Percentiles rank a stretch among this genome's conserved stretches.
These are phyloP conservation scores for Agaricus blazei DNA, from an alignment of 768 basidiomycete species.

Conservation along the genomic window DNA sequence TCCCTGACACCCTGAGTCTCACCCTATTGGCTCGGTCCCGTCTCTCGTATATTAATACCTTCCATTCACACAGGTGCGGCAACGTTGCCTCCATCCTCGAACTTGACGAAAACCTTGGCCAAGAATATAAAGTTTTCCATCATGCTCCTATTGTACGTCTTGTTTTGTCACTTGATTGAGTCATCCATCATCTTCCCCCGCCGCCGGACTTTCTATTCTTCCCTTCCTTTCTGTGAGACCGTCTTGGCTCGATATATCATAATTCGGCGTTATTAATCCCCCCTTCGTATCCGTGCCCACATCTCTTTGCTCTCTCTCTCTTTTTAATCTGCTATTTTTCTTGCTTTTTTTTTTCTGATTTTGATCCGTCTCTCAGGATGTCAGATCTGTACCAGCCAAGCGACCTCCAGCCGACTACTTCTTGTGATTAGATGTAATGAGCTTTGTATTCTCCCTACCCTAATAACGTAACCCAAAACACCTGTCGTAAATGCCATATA, in stretches of 20 bases:
- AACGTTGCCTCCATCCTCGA: conserved; percentile 95
- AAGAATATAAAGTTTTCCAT: conserved; percentile 94
- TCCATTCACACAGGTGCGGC: conserved; percentile 60
- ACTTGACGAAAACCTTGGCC: conserved; percentile 87
- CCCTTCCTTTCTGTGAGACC: no score
- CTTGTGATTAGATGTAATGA: conserved; percentile 34
- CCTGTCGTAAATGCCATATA: no score
- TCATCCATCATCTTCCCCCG: no score
- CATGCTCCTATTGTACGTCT: conserved; percentile 78
- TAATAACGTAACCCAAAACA: no score
- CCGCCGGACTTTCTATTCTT: no score
- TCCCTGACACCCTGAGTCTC: not conserved
- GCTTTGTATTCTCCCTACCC: no score
- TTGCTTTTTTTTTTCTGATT: not conserved
- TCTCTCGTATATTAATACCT: not conserved
- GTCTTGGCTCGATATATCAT: no score
- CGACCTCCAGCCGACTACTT: conserved; percentile 88
- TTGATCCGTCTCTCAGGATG: conserved; percentile 46
- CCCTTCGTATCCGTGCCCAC: conserved; percentile 1
- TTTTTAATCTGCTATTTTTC: not conserved
- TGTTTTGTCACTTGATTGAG: not conserved
- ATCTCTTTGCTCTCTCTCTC: conserved; percentile 1
- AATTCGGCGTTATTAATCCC: not conserved
- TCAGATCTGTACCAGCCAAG: conserved; percentile 76
- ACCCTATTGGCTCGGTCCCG: no score